phyloP scores from a whole-genome alignment of 306 rosid genomes.

The Glycine soja region DNA sequence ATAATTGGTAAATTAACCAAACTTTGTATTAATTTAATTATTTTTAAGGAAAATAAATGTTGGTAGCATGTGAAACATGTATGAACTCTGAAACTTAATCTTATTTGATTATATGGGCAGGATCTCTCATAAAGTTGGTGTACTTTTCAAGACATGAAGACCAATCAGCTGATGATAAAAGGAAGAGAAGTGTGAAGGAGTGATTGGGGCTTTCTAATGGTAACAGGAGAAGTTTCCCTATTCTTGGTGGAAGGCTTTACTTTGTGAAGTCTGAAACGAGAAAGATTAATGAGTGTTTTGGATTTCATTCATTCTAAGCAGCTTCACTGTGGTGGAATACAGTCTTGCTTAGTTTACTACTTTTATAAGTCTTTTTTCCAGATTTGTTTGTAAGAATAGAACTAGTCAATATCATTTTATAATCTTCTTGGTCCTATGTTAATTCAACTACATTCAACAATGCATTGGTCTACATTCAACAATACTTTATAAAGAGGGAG shows the following conservation, averaged over 20 bases:
- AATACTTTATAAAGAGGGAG: no score
- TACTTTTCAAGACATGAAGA: slow-evolving; percentile 94
- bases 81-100: slow-evolving; percentile 38
- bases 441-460: neutral
- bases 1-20: neutral
- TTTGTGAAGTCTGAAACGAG: slow-evolving; percentile 96
- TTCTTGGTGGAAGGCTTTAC: slow-evolving; percentile 99
- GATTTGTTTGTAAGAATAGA: neutral
- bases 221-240: slow-evolving; percentile 85
- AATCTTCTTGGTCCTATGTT: slow-evolving; percentile 27
- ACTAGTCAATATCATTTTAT: slow-evolving; percentile 17
- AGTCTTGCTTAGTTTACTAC: slow-evolving; percentile 1
- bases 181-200: slow-evolving; percentile 74
- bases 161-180: slow-evolving; percentile 70
- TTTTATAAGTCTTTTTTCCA: slow-evolving; percentile 13
- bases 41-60: neutral
- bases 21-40: neutral
- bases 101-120: slow-evolving; percentile 56
- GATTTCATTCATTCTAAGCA: slow-evolving; percentile 93
- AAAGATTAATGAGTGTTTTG: slow-evolving; percentile 90
- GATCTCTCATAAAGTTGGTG: slow-evolving; percentile 94
- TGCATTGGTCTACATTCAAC: no score
- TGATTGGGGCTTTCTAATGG: slow-evolving; percentile 77
- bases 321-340: slow-evolving; percentile 86
- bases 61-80: slow-evolving; percentile 33